Base-by-base conservation (phyloP, 2,329 filamentous ascomycete genomes). In the Fusarium brevicatenulatum region DNA sequence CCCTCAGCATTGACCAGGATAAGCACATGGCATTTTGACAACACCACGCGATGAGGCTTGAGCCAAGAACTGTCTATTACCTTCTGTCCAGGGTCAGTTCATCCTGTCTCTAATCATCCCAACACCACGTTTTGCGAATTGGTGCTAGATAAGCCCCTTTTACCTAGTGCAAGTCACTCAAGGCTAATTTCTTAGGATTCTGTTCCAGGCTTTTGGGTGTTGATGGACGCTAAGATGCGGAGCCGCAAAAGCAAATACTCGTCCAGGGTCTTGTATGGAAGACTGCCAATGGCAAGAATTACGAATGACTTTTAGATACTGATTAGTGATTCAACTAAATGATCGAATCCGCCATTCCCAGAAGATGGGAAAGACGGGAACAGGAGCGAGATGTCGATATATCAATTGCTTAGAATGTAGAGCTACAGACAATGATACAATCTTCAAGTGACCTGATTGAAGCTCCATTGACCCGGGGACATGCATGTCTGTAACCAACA, bases 191-290 rank as follows among this genome's bases (percentile, higher is more conserved):
- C n/a, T 30, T n/a, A 18, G 10, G 16, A 46, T 46, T 10, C 28
- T 34, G 18, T 43, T 34, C 25, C 9, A 9, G 15, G 30, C 15
- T 19, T 23, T 44, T 66, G 32, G 47, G 44, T n/a, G 13, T 19
- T 21, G 11, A 28, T 28, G 21, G 32, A 21, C 57, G 43, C 64
- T 52, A 60, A 9, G 18, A 23, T 52, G 58, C 71, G 71, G 71
- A 73, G 52, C 71, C 71, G 71, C 71, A 73, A 36, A 58, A 65
- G 57, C 57, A 73, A 66, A 21, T 43, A 55, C 21, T 49, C 36
- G 37, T 30, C 36, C 42, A 12, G 66, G 54, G 47, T 32, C n/a
- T 19, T 5, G 21, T 16, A 42, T 23, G 25, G 12, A n/a, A 13
- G n/a, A 36, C 16, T 18, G 34, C 28, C 42, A 52, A 42, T 59